Conservation (phyloP, 2,329 filamentous ascomycete species). For the Alternaria postmessia region DNA sequence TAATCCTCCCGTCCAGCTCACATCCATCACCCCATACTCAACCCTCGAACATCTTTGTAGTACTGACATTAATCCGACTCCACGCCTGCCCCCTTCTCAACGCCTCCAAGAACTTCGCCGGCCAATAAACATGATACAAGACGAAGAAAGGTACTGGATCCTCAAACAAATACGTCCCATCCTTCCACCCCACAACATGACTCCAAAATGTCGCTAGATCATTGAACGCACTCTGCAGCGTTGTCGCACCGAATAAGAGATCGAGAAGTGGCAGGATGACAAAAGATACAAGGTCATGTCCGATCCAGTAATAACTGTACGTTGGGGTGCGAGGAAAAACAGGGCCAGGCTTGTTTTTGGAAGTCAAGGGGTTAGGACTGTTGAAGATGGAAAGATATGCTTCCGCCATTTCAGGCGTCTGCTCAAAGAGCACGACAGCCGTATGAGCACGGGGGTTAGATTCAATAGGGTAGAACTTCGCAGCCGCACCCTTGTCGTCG, state of each 20-base stretch:
- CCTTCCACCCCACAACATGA: slow-evolving; percentile 58
- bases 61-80: slow-evolving; percentile 74
- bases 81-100: slow-evolving; percentile 61
- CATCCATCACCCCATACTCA: background rate
- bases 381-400: slow-evolving; percentile 40
- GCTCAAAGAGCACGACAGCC: slow-evolving; percentile 67
- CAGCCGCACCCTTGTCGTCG: slow-evolving; percentile 44
- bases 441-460: slow-evolving; percentile 76
- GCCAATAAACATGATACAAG: slow-evolving; percentile 64
- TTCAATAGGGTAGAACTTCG: slow-evolving; percentile 70
- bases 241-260: slow-evolving; percentile 24
- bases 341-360: slow-evolving; percentile 17
- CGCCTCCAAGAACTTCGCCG: slow-evolving; percentile 58
- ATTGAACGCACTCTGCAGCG: slow-evolving; percentile 32
- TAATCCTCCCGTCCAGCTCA: background rate
- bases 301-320: slow-evolving; percentile 68
- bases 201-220: slow-evolving; percentile 45
- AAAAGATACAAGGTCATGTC: slow-evolving; percentile 68
- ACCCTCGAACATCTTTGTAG: slow-evolving; percentile 64
- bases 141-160: slow-evolving; percentile 62
- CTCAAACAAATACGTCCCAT: slow-evolving; percentile 59
- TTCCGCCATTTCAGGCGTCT: slow-evolving; percentile 38
- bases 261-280: slow-evolving; percentile 51
- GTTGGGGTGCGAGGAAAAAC: slow-evolving; percentile 33
- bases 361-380: slow-evolving; percentile 16